Conservation (phyloP, 306 rosid genomes). For the Trichosanthes cucumerina region DNA sequence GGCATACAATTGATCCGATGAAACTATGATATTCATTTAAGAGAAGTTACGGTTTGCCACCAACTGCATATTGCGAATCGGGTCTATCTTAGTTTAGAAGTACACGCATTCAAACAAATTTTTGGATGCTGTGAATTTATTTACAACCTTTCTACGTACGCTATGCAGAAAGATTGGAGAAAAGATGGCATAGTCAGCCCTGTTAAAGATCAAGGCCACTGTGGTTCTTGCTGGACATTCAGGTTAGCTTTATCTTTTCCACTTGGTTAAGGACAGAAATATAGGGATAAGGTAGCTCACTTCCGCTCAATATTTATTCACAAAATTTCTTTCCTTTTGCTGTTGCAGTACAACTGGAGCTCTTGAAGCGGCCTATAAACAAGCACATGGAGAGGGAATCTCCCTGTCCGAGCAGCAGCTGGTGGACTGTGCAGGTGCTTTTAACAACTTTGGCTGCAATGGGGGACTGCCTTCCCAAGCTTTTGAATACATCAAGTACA, state of each 20-base stretch:
- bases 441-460: conserved; percentile 76
- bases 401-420: conserved; percentile 96
- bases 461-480: conserved; percentile 99
- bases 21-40: not conserved
- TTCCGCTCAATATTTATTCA: not conserved
- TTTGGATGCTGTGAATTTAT: not conserved
- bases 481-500: conserved; percentile 81
- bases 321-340: not conserved
- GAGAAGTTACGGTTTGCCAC: not conserved
- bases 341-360: conserved; percentile 85
- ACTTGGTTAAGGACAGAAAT: not conserved
- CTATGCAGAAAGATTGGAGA: conserved; percentile 90
- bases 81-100: not conserved
- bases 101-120: not conserved
- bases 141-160: not conserved
- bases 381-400: conserved; percentile 55
- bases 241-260: conserved; percentile 20
- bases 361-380: conserved; percentile 79
- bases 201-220: conserved; percentile 71
- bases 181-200: conserved; percentile 61
- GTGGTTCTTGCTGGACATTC: conserved; percentile 70
- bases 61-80: not conserved
- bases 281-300: not conserved
- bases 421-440: conserved; percentile 85
- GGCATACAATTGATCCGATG: not conserved